Evolutionary conservation across 345 rosid species (phyloP), one percentile per base, ranked within the genome.

Genomic region (Geranium brycei): DNA sequence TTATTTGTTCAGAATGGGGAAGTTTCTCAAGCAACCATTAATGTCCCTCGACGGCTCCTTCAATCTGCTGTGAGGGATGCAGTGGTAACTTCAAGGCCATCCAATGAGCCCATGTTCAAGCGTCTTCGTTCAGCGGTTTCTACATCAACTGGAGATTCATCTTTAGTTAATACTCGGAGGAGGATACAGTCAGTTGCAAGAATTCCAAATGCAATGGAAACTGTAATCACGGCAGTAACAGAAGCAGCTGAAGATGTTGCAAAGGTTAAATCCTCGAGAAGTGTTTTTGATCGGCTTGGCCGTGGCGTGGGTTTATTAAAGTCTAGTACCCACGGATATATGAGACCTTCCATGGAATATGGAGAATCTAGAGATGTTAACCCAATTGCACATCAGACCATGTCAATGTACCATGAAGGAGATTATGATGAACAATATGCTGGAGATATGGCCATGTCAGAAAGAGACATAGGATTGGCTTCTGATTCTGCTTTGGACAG

Each of bases 21-120:
- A 59, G 79, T 61, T 60, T 73, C 82, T 63, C 85, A 73, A 62
- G 70, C 80, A 57, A 77, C 75, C 51, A 72, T 81, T 61, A 84
- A 78, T 78, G 97, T 87, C 66, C 87, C 99, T 56, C 76, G 96
- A 59, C 81, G 98, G 68, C 79, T 92, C 35, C 96, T 95, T 72
- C 97, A 95, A 65, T 91, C 81, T 81, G 99, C 99, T 32, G 87
- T 95, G 63, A 80, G 97, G 72, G 99, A 91, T 83, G 97, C 99
- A 47, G 85, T 95, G 31, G 89, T 81, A 80, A 82, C 76, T 68
- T 66, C 86, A 53, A 87, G 75, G 67, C 77, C 85, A 58, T 70
- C 68, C 1, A 77, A 75, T 47, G 96, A 87, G 57, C 79, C 95
- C 67, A 66, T 88, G 51, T 62, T 66, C 59, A 95, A 91, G 77